These are phyloP conservation scores for Plasmopara halstedii DNA, from an alignment of 352 stramenopile genomes.

Conservation along the genomic window DNA sequence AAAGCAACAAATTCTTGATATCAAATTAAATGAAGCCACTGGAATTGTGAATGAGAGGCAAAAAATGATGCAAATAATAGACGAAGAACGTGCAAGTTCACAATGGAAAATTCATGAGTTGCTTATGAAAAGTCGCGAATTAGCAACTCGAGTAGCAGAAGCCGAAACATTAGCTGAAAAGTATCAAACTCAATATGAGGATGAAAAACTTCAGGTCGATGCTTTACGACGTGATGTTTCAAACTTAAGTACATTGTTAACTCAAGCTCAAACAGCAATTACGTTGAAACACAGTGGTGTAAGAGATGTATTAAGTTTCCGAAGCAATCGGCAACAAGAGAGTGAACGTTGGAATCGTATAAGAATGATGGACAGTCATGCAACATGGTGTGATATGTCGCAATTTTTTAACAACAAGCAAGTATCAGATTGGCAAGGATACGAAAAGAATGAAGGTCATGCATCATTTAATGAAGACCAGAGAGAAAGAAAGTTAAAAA, in stretches of 20 bases:
- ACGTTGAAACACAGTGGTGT: constrained; percentile 26
- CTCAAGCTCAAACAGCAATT: constrained; percentile 47
- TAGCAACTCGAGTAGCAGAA: constrained; percentile 42
- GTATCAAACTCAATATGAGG: constrained; percentile 65
- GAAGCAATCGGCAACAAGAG: constrained; percentile 23
- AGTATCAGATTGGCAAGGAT: too few relatives aligned
- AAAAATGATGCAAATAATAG: constrained; percentile 36
- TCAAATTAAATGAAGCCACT: constrained; percentile 52
- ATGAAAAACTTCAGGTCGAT: constrained; percentile 68
- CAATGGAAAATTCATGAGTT: constrained; percentile 60
- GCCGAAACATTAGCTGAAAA: constrained; percentile 46
- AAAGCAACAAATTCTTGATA: constrained; percentile 42
- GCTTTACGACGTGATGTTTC: constrained; percentile 57
- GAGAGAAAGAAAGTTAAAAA: too few relatives aligned
- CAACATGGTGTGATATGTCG: too few relatives aligned
- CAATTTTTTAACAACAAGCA: too few relatives aligned
- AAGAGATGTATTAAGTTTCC: constrained; percentile 7
- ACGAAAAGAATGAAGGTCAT: too few relatives aligned
- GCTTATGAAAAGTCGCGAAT: constrained; percentile 32
- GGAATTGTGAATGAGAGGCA: constrained; percentile 45
- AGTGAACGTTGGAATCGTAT: too few relatives aligned
- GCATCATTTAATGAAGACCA: too few relatives aligned
- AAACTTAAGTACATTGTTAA: constrained; percentile 53
- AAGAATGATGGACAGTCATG: too few relatives aligned
- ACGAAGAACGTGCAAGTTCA: constrained; percentile 42